Conservation (phyloP, 2,329 filamentous ascomycete species). For the Colletotrichum lupini region DNA sequence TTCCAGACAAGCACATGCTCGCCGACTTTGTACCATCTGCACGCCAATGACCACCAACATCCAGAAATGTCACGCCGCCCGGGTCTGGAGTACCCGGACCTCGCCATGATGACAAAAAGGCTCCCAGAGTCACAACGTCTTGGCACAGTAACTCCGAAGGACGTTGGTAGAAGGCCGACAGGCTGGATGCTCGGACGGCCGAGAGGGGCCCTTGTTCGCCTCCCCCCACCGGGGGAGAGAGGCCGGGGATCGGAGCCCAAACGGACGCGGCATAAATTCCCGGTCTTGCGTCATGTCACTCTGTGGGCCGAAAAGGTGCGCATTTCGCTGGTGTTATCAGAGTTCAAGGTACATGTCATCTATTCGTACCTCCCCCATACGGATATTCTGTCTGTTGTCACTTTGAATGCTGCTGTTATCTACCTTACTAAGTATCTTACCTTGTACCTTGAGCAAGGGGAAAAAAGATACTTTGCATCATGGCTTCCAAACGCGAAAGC, state of each 20-base stretch:
- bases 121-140: neutral
- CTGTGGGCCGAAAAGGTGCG: constrained; percentile 28
- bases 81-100: neutral
- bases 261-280: constrained; percentile 31
- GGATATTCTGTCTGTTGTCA: no score
- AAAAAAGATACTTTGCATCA: neutral
- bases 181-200: constrained; percentile 28
- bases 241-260: constrained; percentile 28
- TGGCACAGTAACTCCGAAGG: constrained; percentile 23
- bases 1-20: neutral
- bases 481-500: neutral
- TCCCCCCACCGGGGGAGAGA: constrained; percentile 4
- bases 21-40: constrained; percentile 11
- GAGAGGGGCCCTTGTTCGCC: constrained; percentile 11
- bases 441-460: no score
- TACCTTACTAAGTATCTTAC: no score
- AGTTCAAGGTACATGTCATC: neutral
- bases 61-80: neutral
- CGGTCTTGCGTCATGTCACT: constrained; percentile 30
- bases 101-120: constrained; percentile 25
- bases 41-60: neutral
- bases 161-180: constrained; percentile 11
- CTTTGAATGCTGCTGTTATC: neutral
- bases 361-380: neutral
- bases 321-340: neutral